A percentile compares a stretch with the other conserved stretches of the same genome.
These are phyloP conservation scores for Pugionium dolabratum DNA, from an alignment of 345 rosid genomes.

Conservation along the genomic window DNA sequence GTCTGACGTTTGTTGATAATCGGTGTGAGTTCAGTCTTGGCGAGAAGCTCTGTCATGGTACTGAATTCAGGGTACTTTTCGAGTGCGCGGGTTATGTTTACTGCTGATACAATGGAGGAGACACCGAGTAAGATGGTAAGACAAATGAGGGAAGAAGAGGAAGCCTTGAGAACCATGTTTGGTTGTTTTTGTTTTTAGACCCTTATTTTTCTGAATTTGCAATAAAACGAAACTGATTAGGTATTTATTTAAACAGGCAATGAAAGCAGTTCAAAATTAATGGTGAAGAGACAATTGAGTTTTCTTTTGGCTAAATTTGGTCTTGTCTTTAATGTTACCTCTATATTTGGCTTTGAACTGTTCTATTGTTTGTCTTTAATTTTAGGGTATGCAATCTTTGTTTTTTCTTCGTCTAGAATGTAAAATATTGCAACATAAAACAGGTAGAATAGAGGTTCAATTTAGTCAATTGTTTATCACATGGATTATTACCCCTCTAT, in stretches of 20 bases:
- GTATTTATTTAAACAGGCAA: constrained; percentile 22
- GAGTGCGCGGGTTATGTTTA: constrained; percentile 52
- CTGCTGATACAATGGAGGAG: constrained; percentile 39
- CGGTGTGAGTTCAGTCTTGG: constrained; percentile 40
- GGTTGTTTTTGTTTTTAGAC: constrained; percentile 16
- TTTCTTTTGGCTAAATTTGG: constrained; percentile 35
- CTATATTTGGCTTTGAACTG: constrained; percentile 34
- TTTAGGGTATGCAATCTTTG: constrained; percentile 1
- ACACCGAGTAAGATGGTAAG: constrained; percentile 37
- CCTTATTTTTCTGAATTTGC: constrained; percentile 26
- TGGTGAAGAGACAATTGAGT: constrained; percentile 33
- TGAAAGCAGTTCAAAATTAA: constrained; percentile 18
- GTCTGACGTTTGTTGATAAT: constrained; percentile 46
- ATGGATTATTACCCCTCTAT: too few relatives aligned
- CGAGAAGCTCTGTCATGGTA: constrained; percentile 44
- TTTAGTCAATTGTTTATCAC: neutral
- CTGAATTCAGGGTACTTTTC: constrained; percentile 47
- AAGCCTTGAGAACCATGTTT: constrained; percentile 45
- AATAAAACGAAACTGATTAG: constrained; percentile 12
- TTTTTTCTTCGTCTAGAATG: neutral
- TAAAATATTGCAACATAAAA: constrained; percentile 20
- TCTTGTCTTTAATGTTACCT: constrained; percentile 22
- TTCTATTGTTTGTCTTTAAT: neutral
- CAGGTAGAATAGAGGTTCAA: neutral
- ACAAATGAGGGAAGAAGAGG: constrained; percentile 32